Evolutionary conservation across 2,329 filamentous ascomycete species (phyloP).

Genomic region (Tolypocladium guangdongense): DNA sequence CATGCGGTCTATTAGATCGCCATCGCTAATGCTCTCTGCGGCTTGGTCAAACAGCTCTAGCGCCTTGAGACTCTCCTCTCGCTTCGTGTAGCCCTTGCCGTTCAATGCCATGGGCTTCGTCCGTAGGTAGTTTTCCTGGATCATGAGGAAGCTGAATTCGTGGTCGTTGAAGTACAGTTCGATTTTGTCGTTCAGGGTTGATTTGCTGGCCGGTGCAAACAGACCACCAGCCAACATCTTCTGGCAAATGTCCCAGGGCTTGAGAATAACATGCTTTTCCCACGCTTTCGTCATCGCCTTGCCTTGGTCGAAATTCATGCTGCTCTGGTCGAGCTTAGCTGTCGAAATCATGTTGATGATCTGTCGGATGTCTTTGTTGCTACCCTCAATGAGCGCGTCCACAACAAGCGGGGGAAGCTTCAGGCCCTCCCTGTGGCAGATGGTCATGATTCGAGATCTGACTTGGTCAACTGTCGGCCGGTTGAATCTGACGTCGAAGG

Average conservation of each 20-base stretch:
- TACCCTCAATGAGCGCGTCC: slow-evolving; percentile 90
- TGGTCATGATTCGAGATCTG: slow-evolving; percentile 84
- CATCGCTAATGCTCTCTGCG: slow-evolving; percentile 93
- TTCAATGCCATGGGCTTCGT: slow-evolving; percentile 61
- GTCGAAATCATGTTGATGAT: slow-evolving; percentile 98
- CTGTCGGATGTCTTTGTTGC: slow-evolving; percentile 89
- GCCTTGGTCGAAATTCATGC: slow-evolving; percentile 73
- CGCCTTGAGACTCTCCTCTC: slow-evolving; percentile 66
- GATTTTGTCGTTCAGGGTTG: slow-evolving; percentile 92
- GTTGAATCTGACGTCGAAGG: slow-evolving; percentile 77
- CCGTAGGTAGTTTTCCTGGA: slow-evolving; percentile 93
- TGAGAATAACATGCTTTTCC: slow-evolving; percentile 95
- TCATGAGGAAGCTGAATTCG: slow-evolving; percentile 94
- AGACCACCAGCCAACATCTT: slow-evolving; percentile 85
- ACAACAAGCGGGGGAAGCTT: slow-evolving; percentile 76
- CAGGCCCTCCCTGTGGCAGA: slow-evolving; percentile 82
- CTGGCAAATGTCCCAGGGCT: slow-evolving; percentile 94
- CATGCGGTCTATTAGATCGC: slow-evolving; percentile 92
- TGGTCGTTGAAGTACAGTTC: slow-evolving; percentile 99
- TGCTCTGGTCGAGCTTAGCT: slow-evolving; percentile 73
- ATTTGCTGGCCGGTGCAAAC: slow-evolving; percentile 72
- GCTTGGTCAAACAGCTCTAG: slow-evolving; percentile 80
- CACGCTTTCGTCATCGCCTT: slow-evolving; percentile 95
- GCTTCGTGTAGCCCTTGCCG: slow-evolving; percentile 43
- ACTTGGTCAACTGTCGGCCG: slow-evolving; percentile 87